Evolutionary conservation across 2,329 filamentous ascomycete species (phyloP), one percentile per base, ranked within the genome.

Genomic region (Blumeriella jaapii): DNA sequence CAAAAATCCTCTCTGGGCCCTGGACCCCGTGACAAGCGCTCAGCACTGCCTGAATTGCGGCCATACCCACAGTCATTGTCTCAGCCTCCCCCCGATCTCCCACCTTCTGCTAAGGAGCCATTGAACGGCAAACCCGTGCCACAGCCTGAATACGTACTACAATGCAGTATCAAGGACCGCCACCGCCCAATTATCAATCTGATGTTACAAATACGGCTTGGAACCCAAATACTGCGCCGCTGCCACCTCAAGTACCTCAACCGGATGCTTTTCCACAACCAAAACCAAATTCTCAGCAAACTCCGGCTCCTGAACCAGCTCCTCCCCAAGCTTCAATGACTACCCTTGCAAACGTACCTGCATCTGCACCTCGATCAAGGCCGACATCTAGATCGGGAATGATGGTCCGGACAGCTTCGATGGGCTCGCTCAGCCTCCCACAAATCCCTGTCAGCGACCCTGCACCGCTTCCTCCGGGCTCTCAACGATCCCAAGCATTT

Each of bases 371-470:
- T 35, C 59, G 55, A 37, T 63, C 65, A 17, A 55, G 57, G 30
- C 58, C 62, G 44, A 61, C 65, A 6, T 67, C 63, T 43, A 61
- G 65, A 9, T 67, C 58, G 55, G 41, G 55, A 55, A 42, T 36
- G 29, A 44, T 50, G 45, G 41, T 31, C 37, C 50, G 47, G 13
- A 56, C 44, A 18, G 53, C 46, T 17, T 58, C 50, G 9, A 41
- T 49, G 25, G 51, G 54, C 29, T 46, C 54, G 1, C 41, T 58
- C 10, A 48, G 47, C 23, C 50, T 59, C 14, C 52, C 59, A 19
- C 46, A 50, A 19, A 51, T 65, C 19, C 59, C 64, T 2, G 63
- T 65, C 3, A 75, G 68, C 44, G 72, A 76, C 39, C 68, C 70
- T 7, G 53, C 55, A 15, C 55, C 61, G 1, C 64, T 63, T 13